Evolutionary conservation across 352 stramenopile genomes (phyloP).

Genomic region (Globisporangium nodosum): DNA sequence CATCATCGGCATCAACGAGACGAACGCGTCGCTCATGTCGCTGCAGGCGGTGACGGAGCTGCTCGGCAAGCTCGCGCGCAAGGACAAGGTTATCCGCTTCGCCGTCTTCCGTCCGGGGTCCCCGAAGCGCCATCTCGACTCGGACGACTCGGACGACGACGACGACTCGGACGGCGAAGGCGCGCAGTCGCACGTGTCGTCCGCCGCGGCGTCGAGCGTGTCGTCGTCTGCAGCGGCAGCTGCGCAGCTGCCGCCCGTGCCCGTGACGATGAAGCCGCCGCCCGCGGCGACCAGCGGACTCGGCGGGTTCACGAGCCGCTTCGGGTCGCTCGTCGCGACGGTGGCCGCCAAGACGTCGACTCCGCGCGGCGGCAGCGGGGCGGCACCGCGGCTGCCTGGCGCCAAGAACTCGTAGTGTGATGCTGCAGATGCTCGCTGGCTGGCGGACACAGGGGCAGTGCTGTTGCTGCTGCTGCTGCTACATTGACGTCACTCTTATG

Average conservation of each 20-base stretch:
- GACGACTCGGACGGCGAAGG: slow-evolving; percentile 35
- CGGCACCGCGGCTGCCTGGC: slow-evolving; percentile 4
- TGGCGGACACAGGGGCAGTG: too few relatives aligned
- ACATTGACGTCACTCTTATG: slow-evolving; percentile 17
- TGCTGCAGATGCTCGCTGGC: background rate
- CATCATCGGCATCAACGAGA: slow-evolving; percentile 86
- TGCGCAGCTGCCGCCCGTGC: slow-evolving; percentile 25
- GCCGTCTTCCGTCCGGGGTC: slow-evolving; percentile 60
- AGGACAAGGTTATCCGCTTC: slow-evolving; percentile 80
- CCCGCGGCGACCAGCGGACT: slow-evolving; percentile 22
- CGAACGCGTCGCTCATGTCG: slow-evolving; percentile 79
- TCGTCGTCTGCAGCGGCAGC: slow-evolving; percentile 6
- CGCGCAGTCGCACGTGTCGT: slow-evolving; percentile 25
- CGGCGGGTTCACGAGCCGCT: slow-evolving; percentile 44
- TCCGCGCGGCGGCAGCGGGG: background rate
- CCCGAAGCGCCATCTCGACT: slow-evolving; percentile 32
- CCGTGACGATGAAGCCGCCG: slow-evolving; percentile 13
- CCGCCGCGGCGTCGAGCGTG: slow-evolving; percentile 7
- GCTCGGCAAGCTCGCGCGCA: slow-evolving; percentile 63
- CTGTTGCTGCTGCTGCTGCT: slow-evolving; percentile 1
- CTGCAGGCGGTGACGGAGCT: slow-evolving; percentile 63
- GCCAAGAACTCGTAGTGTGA: background rate
- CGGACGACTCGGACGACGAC: slow-evolving; percentile 36
- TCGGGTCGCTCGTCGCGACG: slow-evolving; percentile 46
- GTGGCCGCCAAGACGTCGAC: slow-evolving; percentile 49